A percentile compares a stretch with the other conserved stretches of the same genome.
These are phyloP conservation scores for Leccinum ochraceum DNA, from an alignment of 768 basidiomycete species.

Conservation along the genomic window DNA sequence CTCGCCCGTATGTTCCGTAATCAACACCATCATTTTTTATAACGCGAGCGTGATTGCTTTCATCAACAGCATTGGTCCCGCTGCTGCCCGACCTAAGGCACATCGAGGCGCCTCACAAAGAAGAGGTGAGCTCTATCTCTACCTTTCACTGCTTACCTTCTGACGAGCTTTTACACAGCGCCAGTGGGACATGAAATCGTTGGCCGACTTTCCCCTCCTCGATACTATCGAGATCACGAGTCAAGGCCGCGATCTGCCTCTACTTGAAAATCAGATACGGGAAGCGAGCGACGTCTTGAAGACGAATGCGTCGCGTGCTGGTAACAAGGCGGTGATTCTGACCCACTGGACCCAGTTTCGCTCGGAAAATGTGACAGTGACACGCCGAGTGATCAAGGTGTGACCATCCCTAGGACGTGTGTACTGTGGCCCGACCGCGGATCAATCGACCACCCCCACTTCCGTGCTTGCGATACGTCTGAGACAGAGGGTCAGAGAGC, in stretches of 20 bases:
- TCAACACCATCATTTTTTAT: conserved; percentile 1
- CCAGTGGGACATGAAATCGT: not conserved
- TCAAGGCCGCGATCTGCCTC: not conserved
- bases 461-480: not conserved
- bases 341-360: not conserved
- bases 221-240: conserved; percentile 5
- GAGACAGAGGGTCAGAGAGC: not conserved
- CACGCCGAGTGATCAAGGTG: conserved; percentile 6
- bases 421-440: not conserved
- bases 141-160: not conserved
- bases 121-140: not conserved
- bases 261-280: not conserved
- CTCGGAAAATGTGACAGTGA: not conserved
- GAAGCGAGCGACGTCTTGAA: conserved; percentile 2
- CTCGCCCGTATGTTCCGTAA: conserved; percentile 5
- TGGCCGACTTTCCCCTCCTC: not conserved
- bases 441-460: not conserved
- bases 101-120: not conserved
- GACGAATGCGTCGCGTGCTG: conserved; percentile 5
- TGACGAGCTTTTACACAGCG: not conserved
- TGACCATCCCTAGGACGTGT: not conserved
- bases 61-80: conserved; percentile 7
- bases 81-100: conserved; percentile 10
- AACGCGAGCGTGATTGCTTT: not conserved
- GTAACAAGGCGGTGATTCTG: conserved; percentile 6